phyloP scores from a whole-genome alignment of 1,139 yeast genomes.

The Suhomyces anneliseae region DNA sequence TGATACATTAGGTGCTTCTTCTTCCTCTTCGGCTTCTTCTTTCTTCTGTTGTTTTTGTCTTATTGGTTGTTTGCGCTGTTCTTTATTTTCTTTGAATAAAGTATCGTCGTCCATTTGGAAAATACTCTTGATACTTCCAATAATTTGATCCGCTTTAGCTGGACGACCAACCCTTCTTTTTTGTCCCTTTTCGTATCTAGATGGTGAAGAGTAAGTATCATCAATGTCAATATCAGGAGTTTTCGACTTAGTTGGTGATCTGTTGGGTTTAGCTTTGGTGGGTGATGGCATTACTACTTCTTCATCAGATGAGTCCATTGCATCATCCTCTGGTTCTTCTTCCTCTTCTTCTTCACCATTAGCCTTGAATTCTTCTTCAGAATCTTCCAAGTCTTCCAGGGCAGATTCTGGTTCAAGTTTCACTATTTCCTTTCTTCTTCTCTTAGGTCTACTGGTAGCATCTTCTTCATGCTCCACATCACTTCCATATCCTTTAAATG shows the following conservation, averaged over 20 bases:
- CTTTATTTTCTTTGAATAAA: slow-evolving; percentile 21
- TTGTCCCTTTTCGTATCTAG: slow-evolving; percentile 4
- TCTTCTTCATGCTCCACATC: slow-evolving; percentile 37
- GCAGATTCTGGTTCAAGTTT: slow-evolving; percentile 1
- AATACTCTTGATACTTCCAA: slow-evolving; percentile 36
- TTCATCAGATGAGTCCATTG: slow-evolving; percentile 2
- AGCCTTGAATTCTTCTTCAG: slow-evolving; percentile 5
- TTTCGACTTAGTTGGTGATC: background rate
- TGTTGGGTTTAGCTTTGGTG: background rate
- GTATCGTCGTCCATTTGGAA: slow-evolving; percentile 35
- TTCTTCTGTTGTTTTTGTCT: slow-evolving; percentile 1
- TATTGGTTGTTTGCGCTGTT: background rate
- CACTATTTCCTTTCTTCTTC: slow-evolving; percentile 1
- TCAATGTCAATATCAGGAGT: background rate
- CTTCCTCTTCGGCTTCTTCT: background rate
- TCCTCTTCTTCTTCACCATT: slow-evolving; percentile 10
- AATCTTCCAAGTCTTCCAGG: slow-evolving; percentile 2
- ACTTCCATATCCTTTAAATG: slow-evolving; percentile 23
- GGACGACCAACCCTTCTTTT: slow-evolving; percentile 34
- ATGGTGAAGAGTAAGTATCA: background rate
- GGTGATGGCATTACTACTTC: slow-evolving; percentile 6
- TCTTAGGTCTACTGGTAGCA: slow-evolving; percentile 2
- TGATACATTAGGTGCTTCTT: slow-evolving; percentile 27
- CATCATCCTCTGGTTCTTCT: slow-evolving; percentile 1
- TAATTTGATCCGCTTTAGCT: slow-evolving; percentile 33